Conservation (phyloP, 2,329 filamentous ascomycete species). For the Cladosporium austrohemisphaericum region DNA sequence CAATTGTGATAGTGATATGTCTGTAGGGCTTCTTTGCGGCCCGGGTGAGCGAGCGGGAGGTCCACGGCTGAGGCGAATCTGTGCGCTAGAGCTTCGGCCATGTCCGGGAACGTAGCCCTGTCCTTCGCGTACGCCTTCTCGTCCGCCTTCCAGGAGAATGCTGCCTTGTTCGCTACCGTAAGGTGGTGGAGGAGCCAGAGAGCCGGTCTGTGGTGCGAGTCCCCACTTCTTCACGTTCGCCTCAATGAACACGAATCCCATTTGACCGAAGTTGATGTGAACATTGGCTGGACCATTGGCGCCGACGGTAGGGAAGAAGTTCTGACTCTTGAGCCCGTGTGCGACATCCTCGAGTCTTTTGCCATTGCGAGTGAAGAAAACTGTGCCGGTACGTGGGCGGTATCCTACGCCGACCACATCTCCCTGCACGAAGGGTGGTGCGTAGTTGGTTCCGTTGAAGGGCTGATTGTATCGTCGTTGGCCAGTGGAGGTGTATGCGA, state of each 20-base stretch:
- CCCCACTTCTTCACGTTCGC: slow-evolving; percentile 99
- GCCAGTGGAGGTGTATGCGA: slow-evolving; percentile 86
- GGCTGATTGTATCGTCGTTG: slow-evolving; percentile 89
- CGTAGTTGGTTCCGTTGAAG: slow-evolving; percentile 75
- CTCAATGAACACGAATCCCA: slow-evolving; percentile 98
- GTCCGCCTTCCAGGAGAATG: slow-evolving; percentile 83
- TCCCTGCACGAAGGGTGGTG: slow-evolving; percentile 80
- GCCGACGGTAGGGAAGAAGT: slow-evolving; percentile 96
- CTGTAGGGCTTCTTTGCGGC: slow-evolving; percentile 84
- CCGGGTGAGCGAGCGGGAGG: slow-evolving; percentile 75
- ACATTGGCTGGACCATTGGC: slow-evolving; percentile 89
- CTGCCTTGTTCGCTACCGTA: slow-evolving; percentile 97
- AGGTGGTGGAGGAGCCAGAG: slow-evolving; percentile 87
- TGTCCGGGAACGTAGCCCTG: slow-evolving; percentile 60
- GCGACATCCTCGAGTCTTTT: slow-evolving; percentile 94
- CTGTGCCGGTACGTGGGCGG: slow-evolving; percentile 84
- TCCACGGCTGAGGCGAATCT: slow-evolving; percentile 64
- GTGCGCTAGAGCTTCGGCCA: slow-evolving; percentile 70
- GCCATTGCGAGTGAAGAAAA: slow-evolving; percentile 98
- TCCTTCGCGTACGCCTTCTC: slow-evolving; percentile 51
- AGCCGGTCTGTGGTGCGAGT: slow-evolving; percentile 90
- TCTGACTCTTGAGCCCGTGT: slow-evolving; percentile 88
- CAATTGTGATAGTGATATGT: slow-evolving; percentile 54
- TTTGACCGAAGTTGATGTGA: slow-evolving; percentile 96
- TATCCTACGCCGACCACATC: slow-evolving; percentile 97